Evolutionary conservation across 2,329 filamentous ascomycete species (phyloP).

Genomic region (Penicillium sp.): DNA sequence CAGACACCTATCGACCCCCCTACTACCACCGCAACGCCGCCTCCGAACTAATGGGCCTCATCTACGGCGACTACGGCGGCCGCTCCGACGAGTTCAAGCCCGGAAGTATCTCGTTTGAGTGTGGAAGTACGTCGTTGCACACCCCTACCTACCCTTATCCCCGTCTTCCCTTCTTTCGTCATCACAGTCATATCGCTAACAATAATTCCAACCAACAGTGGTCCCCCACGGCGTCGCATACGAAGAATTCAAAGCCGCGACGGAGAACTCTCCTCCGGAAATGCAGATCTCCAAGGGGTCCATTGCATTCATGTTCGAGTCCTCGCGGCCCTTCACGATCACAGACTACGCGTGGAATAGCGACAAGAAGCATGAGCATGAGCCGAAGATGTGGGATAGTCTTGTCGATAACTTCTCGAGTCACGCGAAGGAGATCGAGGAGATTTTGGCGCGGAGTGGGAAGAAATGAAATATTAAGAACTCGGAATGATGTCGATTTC

Average conservation of each 20-base stretch:
- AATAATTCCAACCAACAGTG: constrained; percentile 26
- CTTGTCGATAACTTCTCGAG: constrained; percentile 58
- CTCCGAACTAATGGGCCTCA: constrained; percentile 45
- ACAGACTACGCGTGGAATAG: constrained; percentile 44
- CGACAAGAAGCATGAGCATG: constrained; percentile 50
- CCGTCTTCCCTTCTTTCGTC: neutral
- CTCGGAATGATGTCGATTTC: neutral
- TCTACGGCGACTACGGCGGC: constrained; percentile 42
- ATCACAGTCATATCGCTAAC: neutral
- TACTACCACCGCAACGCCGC: constrained; percentile 51
- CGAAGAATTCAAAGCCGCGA: constrained; percentile 40
- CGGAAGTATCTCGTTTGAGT: constrained; percentile 42
- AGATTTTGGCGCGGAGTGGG: constrained; percentile 44
- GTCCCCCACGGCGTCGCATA: constrained; percentile 44
- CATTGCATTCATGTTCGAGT: constrained; percentile 44
- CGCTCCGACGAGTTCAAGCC: constrained; percentile 42
- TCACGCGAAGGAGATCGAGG: constrained; percentile 54
- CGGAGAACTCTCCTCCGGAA: constrained; percentile 31
- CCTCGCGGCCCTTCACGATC: constrained; percentile 40
- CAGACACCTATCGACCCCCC: constrained; percentile 47
- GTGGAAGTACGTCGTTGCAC: constrained; percentile 33
- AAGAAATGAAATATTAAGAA: constrained; percentile 12
- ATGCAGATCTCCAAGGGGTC: constrained; percentile 40
- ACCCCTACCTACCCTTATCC: neutral
- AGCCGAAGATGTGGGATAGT: constrained; percentile 60